Percentiles rank a stretch among this genome's conserved stretches.
phyloP scores from a whole-genome alignment of 768 basidiomycete species.

The Tubosaeta sp. region DNA sequence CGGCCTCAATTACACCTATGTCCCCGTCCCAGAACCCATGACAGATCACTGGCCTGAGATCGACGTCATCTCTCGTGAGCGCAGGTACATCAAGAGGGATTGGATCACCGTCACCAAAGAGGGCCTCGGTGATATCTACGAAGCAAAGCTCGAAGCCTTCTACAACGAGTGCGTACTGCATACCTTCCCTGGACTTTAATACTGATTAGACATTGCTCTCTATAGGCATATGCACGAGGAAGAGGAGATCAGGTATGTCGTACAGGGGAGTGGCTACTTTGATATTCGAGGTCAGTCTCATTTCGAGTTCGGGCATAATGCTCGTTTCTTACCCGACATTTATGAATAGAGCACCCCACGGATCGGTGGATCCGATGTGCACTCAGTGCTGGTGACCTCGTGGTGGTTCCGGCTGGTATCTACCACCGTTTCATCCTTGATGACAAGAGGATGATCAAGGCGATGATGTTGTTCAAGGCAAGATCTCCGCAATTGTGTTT shows the following conservation, averaged over 20 bases:
- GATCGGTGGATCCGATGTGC: constrained; percentile 78
- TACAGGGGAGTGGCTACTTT: constrained; percentile 81
- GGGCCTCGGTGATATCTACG: constrained; percentile 76
- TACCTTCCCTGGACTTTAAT: neutral
- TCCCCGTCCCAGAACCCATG: constrained; percentile 48
- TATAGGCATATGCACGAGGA: constrained; percentile 87
- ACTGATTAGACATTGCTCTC: neutral
- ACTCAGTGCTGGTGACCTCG: constrained; percentile 70
- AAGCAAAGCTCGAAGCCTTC: constrained; percentile 74
- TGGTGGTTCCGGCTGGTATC: constrained; percentile 85
- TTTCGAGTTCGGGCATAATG: neutral
- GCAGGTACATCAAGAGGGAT: constrained; percentile 80
- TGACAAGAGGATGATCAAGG: constrained; percentile 61
- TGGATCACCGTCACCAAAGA: constrained; percentile 70
- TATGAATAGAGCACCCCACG: constrained; percentile 49
- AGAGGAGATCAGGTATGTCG: constrained; percentile 87
- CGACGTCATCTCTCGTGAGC: constrained; percentile 57
- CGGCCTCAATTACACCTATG: constrained; percentile 63
- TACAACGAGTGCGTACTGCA: constrained; percentile 62
- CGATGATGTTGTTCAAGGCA: constrained; percentile 80
- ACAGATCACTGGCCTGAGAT: constrained; percentile 43
- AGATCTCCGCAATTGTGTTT: constrained; percentile 1
- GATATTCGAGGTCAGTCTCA: constrained; percentile 69
- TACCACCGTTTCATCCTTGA: constrained; percentile 93
- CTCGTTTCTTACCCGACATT: neutral